Evolutionary conservation across 306 rosid genomes (phyloP).

Genomic region (Hippophae tibetana): DNA sequence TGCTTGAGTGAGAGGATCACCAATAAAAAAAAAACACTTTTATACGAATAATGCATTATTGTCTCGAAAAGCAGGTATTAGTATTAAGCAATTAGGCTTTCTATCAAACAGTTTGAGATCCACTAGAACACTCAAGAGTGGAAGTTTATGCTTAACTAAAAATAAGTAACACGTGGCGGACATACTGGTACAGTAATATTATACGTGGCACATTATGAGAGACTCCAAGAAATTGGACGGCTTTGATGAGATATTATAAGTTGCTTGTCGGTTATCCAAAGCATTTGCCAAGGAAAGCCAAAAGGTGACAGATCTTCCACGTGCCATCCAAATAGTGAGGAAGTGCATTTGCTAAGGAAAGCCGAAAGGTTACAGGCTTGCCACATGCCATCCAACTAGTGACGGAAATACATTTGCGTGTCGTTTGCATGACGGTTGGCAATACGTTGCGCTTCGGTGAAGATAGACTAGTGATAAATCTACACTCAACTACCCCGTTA

Average conservation of each 20-base stretch:
- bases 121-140: conserved; percentile 13
- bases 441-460: conserved; percentile 29
- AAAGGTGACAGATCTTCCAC: neutral
- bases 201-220: conserved; percentile 9
- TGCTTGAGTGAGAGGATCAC: neutral
- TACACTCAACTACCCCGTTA: conserved; percentile 1
- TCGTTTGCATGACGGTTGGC: conserved; percentile 14
- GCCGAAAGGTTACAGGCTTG: neutral
- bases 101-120: conserved; percentile 5
- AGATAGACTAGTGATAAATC: neutral
- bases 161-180: conserved; percentile 6
- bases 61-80: neutral
- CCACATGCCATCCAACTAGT: conserved; percentile 26
- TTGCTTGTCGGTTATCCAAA: conserved; percentile 21
- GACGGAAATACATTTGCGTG: conserved; percentile 32
- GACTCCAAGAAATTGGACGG: conserved; percentile 14
- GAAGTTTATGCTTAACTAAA: conserved; percentile 2
- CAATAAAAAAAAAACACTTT: neutral
- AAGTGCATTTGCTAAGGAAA: conserved; percentile 20
- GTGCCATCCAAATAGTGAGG: too few relatives aligned
- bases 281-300: conserved; percentile 23
- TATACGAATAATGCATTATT: neutral
- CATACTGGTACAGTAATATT: neutral
- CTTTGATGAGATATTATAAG: neutral
- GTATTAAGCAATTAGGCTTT: neutral